Evolutionary conservation across 331 rosid species (phyloP), one percentile per base, ranked within the genome.

Genomic region (Acacia concinna): DNA sequence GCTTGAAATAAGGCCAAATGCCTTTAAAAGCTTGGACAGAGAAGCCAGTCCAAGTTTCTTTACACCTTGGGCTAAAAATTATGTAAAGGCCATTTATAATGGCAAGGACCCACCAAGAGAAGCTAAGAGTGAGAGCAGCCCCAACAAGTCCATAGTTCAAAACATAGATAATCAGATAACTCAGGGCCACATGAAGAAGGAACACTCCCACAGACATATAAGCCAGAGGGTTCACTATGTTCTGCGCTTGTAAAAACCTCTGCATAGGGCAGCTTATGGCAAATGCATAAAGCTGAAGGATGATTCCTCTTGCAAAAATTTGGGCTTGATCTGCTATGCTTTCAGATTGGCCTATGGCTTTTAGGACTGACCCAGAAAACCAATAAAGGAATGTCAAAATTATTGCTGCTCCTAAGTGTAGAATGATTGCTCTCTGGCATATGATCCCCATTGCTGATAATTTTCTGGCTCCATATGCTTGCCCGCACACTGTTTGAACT

Each of bases 401-500:
- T 38, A 91, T 65, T 65, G 97, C 93, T 14, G 97, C 97, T n/a
- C 87, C 90, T 28, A 88, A n/a, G 49, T 89, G 97, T 79, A 89
- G 64, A 62, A 93, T 34, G 18, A 91, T 78, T 63, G 94, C 97
- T 72, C 94, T 86, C 80, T 93, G 97, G 80, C 87, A 88, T 76
- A 90, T 91, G 51, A 88, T 71, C 3, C 94, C 87, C 97, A 93
- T 91, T 71, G 90, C 86, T 47, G 81, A 68, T 27, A 77, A 27
- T 20, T 85, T 91, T 21, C 56, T 88, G 6, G 97, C 97, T 18
- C 97, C 97, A 75, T 88, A 89, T 12, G 97, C 97, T 82, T 91
- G 97, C 31, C 97, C 97, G 75, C 94, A 92, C 41, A 92, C 94
- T 18, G 92, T 92, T 82, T 92, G 96, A 62, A 92, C 93, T 7